Percentiles rank a stretch among this genome's conserved stretches.
These are phyloP conservation scores for Phlyctochytrium bullatum DNA, from an alignment of 192 early-diverging fungal genomes.

Conservation along the genomic window DNA sequence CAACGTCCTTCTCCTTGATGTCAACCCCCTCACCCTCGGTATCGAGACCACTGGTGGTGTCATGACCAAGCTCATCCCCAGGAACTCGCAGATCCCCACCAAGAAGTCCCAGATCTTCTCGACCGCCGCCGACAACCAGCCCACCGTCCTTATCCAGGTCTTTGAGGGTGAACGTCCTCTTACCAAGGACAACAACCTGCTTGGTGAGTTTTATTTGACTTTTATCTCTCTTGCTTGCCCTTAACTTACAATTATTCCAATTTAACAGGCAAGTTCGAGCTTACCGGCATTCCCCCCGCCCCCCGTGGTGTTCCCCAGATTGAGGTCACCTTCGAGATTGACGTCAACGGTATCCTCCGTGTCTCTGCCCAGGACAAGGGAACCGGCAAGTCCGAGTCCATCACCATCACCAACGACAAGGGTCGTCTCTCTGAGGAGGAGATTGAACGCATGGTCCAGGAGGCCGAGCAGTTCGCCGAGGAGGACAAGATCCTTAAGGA, in stretches of 20 bases:
- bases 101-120: conserved; percentile 96
- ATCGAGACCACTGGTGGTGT: conserved; percentile 96
- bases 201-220: conserved; percentile 91
- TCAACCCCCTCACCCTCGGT: conserved; percentile 88
- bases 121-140: conserved; percentile 95
- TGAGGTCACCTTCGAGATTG: conserved; percentile 95
- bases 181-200: conserved; percentile 93
- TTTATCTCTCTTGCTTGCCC: conserved; percentile 93
- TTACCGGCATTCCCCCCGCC: conserved; percentile 89
- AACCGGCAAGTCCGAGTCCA: conserved; percentile 93
- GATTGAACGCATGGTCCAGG: conserved; percentile 94
- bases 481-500: conserved; percentile 84
- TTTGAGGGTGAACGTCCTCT: conserved; percentile 92
- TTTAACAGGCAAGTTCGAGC: conserved; percentile 81
- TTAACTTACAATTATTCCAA: neutral
- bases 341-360: conserved; percentile 91
- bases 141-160: conserved; percentile 90
- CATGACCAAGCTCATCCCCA: conserved; percentile 91
- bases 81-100: conserved; percentile 89
- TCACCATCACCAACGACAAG: conserved; percentile 98
- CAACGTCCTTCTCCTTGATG: conserved; percentile 84
- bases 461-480: conserved; percentile 92
- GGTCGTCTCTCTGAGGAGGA: conserved; percentile 91
- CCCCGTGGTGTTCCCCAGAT: conserved; percentile 97
- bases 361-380: conserved; percentile 94